Evolutionary conservation across 2,329 filamentous ascomycete genomes (phyloP).

Genomic region (Colletotrichum siamense): DNA sequence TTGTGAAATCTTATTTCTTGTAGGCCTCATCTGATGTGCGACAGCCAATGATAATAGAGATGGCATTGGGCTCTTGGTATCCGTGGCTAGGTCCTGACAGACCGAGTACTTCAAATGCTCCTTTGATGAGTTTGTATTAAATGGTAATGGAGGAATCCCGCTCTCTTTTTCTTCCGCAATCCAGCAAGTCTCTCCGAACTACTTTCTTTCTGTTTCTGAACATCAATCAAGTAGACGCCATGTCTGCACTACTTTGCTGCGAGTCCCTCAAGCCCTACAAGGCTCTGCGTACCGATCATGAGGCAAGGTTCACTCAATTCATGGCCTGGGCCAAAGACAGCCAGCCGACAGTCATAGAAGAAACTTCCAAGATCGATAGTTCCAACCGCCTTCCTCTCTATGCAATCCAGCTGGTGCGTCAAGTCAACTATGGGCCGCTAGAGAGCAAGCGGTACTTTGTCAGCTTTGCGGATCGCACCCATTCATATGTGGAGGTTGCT

Average conservation of each 20-base stretch:
- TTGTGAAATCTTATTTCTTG: not conserved
- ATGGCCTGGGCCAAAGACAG: conserved; percentile 36
- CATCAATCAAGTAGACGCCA: not conserved
- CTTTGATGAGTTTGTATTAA: not conserved
- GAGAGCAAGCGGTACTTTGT: conserved; percentile 50
- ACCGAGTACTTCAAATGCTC: not conserved
- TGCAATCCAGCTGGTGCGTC: conserved; percentile 47
- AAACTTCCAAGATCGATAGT: conserved; percentile 1
- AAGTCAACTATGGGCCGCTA: conserved; percentile 49
- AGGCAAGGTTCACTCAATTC: conserved; percentile 30
- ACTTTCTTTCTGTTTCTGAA: not conserved
- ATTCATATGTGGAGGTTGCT: conserved; percentile 35
- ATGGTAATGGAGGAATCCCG: not conserved
- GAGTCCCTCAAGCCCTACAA: conserved; percentile 26
- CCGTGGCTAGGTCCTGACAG: not conserved
- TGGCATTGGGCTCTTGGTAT: not conserved
- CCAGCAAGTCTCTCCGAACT: not conserved
- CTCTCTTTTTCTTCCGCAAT: not conserved
- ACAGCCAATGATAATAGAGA: not conserved
- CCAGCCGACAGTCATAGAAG: not conserved
- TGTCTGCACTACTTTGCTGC: conserved; percentile 31
- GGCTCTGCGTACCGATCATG: conserved; percentile 27
- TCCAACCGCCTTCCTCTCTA: conserved; percentile 19
- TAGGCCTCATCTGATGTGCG: not conserved
- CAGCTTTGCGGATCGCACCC: not conserved